These are phyloP conservation scores for Stephanodiscus triporus DNA, from an alignment of 108 stramenopile species.

Conservation along the genomic window DNA sequence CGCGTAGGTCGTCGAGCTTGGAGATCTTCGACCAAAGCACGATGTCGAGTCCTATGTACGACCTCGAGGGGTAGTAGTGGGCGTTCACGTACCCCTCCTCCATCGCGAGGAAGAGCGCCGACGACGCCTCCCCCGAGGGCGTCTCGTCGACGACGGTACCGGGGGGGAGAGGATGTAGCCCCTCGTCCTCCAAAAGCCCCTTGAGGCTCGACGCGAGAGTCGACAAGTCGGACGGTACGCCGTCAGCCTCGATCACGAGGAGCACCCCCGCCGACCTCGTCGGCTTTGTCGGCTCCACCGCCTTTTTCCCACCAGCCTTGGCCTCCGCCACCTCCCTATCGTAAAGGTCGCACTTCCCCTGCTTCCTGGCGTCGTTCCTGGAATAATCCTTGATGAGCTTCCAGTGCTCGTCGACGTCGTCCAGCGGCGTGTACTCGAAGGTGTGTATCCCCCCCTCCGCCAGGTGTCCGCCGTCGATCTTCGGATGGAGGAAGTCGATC, in stretches of 20 bases:
- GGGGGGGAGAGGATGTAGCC: conserved; percentile 36
- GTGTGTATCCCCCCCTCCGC: conserved; percentile 37
- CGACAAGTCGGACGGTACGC: conserved; percentile 30
- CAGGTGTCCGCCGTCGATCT: conserved; percentile 40
- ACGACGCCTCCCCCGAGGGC: conserved; percentile 27
- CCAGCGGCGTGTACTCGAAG: conserved; percentile 47
- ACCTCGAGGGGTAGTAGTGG: conserved; percentile 54
- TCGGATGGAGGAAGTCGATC: conserved; percentile 67
- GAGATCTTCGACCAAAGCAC: conserved; percentile 52
- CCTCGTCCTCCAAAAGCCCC: conserved; percentile 29
- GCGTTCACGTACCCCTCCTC: conserved; percentile 56
- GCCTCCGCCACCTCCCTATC: conserved; percentile 42
- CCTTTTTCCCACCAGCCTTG: conserved; percentile 21
- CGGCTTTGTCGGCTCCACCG: conserved; percentile 49
- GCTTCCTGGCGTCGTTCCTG: conserved; percentile 54
- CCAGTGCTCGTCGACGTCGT: conserved; percentile 58
- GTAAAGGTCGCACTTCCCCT: conserved; percentile 40
- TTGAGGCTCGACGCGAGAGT: conserved; percentile 35
- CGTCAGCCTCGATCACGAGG: conserved; percentile 76
- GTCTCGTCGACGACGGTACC: conserved; percentile 27
- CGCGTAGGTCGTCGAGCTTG: conserved; percentile 53
- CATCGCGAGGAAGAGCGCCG: conserved; percentile 47
- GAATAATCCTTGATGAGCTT: conserved; percentile 71
- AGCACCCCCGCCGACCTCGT: conserved; percentile 67
- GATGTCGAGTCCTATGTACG: conserved; percentile 53